These are phyloP conservation scores for Westerdykella ornata DNA, from an alignment of 2,329 filamentous ascomycete genomes.

Conservation along the genomic window DNA sequence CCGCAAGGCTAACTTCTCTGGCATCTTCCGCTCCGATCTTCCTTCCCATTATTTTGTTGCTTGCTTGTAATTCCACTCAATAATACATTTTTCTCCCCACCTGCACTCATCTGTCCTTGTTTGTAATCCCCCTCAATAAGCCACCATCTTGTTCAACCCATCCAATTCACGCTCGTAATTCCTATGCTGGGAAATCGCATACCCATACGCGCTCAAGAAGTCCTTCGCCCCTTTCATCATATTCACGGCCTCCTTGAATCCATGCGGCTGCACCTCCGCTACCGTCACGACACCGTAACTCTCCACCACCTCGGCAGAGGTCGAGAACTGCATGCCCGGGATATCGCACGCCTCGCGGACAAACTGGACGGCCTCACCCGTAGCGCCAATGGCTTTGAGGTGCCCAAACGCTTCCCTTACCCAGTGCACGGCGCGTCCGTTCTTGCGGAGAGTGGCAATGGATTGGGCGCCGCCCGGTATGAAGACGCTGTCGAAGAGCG, in stretches of 20 bases:
- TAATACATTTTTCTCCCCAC: too few relatives aligned
- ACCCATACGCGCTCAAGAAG: conserved; percentile 66
- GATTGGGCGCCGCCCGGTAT: conserved; percentile 64
- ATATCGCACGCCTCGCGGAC: conserved; percentile 47
- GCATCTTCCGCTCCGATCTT: too few relatives aligned
- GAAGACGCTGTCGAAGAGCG: conserved; percentile 74
- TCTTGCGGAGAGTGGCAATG: conserved; percentile 57
- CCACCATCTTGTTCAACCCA: conserved; percentile 59
- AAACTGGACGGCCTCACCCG: conserved; percentile 63
- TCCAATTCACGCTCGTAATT: conserved; percentile 69
- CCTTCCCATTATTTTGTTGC: too few relatives aligned
- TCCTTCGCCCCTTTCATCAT: conserved; percentile 61
- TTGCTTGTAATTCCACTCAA: too few relatives aligned
- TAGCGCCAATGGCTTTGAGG: conserved; percentile 70
- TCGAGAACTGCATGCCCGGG: conserved; percentile 45
- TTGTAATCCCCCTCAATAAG: conserved; percentile 62
- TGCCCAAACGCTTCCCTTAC: conserved; percentile 75
- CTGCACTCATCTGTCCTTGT: too few relatives aligned
- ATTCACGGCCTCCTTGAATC: conserved; percentile 54
- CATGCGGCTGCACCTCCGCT: conserved; percentile 47
- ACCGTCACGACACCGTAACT: conserved; percentile 74
- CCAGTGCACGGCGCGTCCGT: conserved; percentile 68
- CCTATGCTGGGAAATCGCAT: conserved; percentile 62
- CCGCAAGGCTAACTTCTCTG: too few relatives aligned
- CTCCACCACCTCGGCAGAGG: conserved; percentile 51